Conservation (phyloP, 768 basidiomycete species). For the Suillus subaureus region DNA sequence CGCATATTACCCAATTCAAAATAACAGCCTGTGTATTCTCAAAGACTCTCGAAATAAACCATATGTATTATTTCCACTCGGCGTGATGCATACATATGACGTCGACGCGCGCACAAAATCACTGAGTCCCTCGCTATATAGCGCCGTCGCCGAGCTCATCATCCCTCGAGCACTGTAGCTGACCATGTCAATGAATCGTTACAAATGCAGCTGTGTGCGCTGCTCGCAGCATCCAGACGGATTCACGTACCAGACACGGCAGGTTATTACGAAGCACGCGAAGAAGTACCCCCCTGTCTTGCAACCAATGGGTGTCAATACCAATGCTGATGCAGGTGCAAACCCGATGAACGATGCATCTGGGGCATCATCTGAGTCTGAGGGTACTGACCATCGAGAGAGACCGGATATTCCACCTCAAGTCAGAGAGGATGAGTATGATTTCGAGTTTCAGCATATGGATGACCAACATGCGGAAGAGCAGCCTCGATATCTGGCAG, state of each 20-base stretch:
- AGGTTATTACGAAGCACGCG: neutral
- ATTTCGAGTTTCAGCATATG: neutral
- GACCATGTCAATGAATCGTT: neutral
- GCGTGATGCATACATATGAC: no score
- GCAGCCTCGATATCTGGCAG: neutral
- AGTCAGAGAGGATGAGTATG: neutral
- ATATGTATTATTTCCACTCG: neutral
- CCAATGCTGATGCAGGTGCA: neutral
- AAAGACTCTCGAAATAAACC: neutral
- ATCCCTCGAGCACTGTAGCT: neutral
- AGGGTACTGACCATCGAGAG: neutral
- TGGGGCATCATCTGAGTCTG: neutral
- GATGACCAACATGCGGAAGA: neutral
- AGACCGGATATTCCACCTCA: neutral
- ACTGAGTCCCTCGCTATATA: neutral
- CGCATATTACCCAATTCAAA: neutral
- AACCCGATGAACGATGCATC: neutral
- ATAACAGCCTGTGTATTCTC: neutral
- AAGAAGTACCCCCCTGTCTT: neutral
- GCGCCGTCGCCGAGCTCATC: neutral
- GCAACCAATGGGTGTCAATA: neutral
- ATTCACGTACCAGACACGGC: conserved; percentile 1
- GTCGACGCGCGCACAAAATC: no score
- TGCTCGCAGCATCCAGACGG: neutral
- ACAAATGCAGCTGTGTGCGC: neutral